Evolutionary conservation across 225 moss, liverwort and hornwort species (phyloP), one percentile per base, ranked within the genome.

Genomic region (Bryoerythrophyllum caledonicum): DNA sequence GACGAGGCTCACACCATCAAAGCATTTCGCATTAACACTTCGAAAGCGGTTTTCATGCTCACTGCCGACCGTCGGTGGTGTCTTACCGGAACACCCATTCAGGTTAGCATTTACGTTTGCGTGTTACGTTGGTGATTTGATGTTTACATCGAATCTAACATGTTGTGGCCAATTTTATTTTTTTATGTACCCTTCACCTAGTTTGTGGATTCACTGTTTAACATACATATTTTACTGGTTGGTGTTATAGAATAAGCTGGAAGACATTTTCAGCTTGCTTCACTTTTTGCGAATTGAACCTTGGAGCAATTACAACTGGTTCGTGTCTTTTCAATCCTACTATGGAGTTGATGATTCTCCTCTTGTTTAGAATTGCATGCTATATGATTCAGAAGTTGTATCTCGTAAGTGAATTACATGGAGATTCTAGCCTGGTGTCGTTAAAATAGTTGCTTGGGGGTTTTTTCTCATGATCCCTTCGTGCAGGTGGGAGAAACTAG

Each of bases 1-100:
- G 95, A 93, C 82, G 95, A 95, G 83, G 93, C 93, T 43, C 95
- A 95, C 48, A 90, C 91, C 24, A 91, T 95, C 20, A 95, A 95
- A 72, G 86, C 84, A 19, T 83, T 83, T 73, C 90, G 91, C 41
- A 80, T 79, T 53, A 87, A 82, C 67, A 86, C 90, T 75, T 73
- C 93, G 11, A 90, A 89, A 79, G 88, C 95, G 32, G 88, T 90
- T 79, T 91, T 91, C 63, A 83, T 88, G 80, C 93, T 95, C 34
- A 90, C 88, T 57, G 87, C 93, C 40, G 93, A 95, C 83, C 83
- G 93, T 63, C 88, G 91, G 70, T 95, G 95, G 95, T 95, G 95
- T 79, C 93, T 95, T 34, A 95, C 95, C 35, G 95, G 95, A 37
- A 95, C 93, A 35, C 93, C 95, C 28, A 93, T 95, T 60, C 93